Base-by-base conservation (phyloP, 2,329 filamentous ascomycete genomes). In the Thielaviopsis cerberus region DNA sequence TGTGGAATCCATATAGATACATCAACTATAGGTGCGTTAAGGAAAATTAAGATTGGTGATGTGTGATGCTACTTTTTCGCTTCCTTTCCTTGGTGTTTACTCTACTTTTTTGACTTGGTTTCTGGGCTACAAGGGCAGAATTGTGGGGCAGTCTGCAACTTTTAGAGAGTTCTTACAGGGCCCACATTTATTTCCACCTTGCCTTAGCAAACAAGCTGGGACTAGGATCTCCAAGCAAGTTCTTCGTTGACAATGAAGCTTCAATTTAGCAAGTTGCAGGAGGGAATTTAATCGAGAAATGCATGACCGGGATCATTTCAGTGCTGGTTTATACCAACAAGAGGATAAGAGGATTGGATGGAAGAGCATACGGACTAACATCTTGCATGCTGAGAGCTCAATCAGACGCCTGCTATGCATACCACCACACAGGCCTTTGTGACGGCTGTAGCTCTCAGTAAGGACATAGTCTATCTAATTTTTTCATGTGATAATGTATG, bases 111-210 rank as follows among this genome's bases (percentile, higher is more conserved):
- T 41, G n/a, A n/a, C n/a, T n/a, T 13, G 37, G 2, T 22, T 48
- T 1, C n/a, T 48, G n/a, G 41, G 41, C 41, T 48, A 48, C 41
- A 48, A 41, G 41, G 6, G n/a, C 41, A 2, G 4, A 48, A 48
- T 22, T 20, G 41, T 48, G 41, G 41, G 41, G 41, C 41, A n/a
- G 3, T 48, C 41, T 48, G n/a, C 20, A 48, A 48, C 41, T 48
- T 48, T 48, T 22, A 22, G 41, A 10, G 34, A 41, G 13, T 41
- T 41, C 34, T 41, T 13, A 41, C 34, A 41, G 34, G 41, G 41
- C 22, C 41, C 41, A 48, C 41, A 48, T 20, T 20, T 48, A 48
- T 20, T 20, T 48, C n/a, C 20, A 69, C 62, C 27, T 30, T 6
- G n/a, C 3, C 17, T 22, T 41, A 41, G n/a, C 41, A 48, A 48